Percentiles rank a stretch among this genome's conserved stretches.
Conservation (phyloP, 2,329 filamentous ascomycete species). For the Alternaria angustiovoidea region DNA sequence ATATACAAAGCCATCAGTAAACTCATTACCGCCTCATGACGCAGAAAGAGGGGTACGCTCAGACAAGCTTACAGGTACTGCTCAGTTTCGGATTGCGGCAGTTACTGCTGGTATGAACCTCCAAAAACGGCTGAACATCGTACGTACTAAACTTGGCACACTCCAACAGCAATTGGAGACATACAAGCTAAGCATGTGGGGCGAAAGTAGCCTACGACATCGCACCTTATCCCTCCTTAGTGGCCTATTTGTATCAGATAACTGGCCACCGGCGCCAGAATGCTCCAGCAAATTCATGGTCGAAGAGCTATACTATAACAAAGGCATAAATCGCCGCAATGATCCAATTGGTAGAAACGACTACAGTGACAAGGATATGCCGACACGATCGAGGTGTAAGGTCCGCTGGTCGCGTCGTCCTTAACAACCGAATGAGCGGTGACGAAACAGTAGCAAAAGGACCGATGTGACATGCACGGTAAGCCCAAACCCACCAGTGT, state of each 20-base stretch:
- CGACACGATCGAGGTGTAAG: conserved; percentile 16
- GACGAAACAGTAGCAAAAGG: conserved; percentile 32
- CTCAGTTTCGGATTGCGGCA: conserved; percentile 15
- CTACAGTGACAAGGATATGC: conserved; percentile 9
- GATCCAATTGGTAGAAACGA: conserved; percentile 13
- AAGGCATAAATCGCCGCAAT: conserved; percentile 8
- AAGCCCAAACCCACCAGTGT: conserved; percentile 19
- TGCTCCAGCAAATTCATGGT: conserved; percentile 4
- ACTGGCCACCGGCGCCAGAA: conserved; percentile 8
- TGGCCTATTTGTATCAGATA: conserved; percentile 5
- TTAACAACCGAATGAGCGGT: conserved; percentile 31
- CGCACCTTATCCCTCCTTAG: neutral
- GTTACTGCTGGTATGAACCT: conserved; percentile 8
- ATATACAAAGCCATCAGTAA: neutral
- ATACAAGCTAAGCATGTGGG: conserved; percentile 3
- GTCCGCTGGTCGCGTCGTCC: conserved; percentile 20
- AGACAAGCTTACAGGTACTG: conserved; percentile 13
- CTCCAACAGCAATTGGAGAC: conserved; percentile 2
- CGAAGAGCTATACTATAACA: conserved; percentile 9
- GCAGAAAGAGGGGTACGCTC: conserved; percentile 28
- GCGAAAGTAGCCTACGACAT: conserved; percentile 2
- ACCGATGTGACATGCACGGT: conserved; percentile 31
- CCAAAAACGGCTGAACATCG: conserved; percentile 6
- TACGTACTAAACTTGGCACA: conserved; percentile 4
- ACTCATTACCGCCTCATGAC: conserved; percentile 22